A percentile compares a stretch with the other conserved stretches of the same genome.
Evolutionary conservation across 257 asterid genomes (phyloP).

Genomic region (Solanum tarijense): DNA sequence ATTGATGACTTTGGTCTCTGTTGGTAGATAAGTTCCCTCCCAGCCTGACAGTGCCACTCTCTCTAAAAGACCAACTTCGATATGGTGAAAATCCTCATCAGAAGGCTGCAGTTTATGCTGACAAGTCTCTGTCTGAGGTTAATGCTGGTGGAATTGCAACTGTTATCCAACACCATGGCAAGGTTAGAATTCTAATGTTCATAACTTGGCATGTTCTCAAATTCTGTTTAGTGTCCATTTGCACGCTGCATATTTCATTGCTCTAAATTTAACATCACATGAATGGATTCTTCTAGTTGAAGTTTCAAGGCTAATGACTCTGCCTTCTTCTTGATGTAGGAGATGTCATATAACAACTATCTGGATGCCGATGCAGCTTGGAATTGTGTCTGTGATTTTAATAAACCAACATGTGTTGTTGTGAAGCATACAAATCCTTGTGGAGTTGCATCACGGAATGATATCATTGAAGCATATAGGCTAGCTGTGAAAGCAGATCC

Average conservation of each 20-base stretch:
- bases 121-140: conserved; percentile 90
- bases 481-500: conserved; percentile 96
- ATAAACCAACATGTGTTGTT: conserved; percentile 82
- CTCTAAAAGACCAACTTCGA: conserved; percentile 72
- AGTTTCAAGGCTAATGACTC: background rate
- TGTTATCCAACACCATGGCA: conserved; percentile 88
- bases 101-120: conserved; percentile 87
- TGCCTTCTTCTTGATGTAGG: conserved; percentile 37
- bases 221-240: background rate
- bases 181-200: conserved; percentile 32
- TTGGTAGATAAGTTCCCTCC: conserved; percentile 76
- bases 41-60: conserved; percentile 59
- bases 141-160: conserved; percentile 94
- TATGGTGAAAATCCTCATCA: conserved; percentile 99
- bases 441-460: conserved; percentile 87
- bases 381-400: conserved; percentile 93
- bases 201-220: background rate
- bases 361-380: conserved; percentile 98
- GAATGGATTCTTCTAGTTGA: background rate
- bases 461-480: conserved; percentile 82
- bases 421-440: conserved; percentile 98
- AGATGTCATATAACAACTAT: conserved; percentile 90
- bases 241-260: background rate
- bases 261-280: background rate
- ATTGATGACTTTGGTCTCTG: background rate